Conservation (phyloP, 2,329 filamentous ascomycete species). For the Epichloe festucae region DNA sequence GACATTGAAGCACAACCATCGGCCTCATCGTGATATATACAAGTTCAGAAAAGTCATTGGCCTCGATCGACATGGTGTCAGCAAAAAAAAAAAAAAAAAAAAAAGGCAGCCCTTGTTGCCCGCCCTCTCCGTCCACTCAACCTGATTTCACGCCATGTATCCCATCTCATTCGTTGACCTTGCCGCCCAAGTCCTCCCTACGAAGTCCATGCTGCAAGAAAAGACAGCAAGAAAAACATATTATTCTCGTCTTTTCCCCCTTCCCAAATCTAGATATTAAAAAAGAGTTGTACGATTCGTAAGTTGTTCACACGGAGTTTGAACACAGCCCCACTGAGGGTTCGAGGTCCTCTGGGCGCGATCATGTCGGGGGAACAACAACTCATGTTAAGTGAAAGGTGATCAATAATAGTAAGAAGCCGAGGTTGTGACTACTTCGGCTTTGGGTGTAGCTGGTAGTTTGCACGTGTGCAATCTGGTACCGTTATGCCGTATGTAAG, state of each 20-base stretch:
- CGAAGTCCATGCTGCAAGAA: background rate
- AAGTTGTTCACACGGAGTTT: background rate
- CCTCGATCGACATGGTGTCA: background rate
- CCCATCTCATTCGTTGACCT: background rate
- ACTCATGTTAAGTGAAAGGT: background rate
- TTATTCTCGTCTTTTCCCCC: background rate
- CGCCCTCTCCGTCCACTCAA: background rate
- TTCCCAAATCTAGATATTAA: slow-evolving; percentile 5
- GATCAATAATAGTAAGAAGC: background rate
- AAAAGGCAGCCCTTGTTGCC: background rate
- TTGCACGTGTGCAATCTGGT: background rate
- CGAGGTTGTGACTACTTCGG: background rate
- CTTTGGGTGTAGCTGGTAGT: background rate
- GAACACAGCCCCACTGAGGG: background rate
- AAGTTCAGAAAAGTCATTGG: slow-evolving; percentile 4
- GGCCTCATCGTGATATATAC: slow-evolving; percentile 13
- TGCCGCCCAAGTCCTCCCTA: background rate
- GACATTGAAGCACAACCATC: slow-evolving; percentile 8
- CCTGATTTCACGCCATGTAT: background rate
- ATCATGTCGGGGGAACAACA: background rate
- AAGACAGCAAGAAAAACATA: background rate
- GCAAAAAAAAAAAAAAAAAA: background rate
- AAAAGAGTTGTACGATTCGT: slow-evolving; percentile 3
- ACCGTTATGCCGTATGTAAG: slow-evolving; percentile 2
- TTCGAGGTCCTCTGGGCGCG: background rate